Conservation (phyloP, 208 protist genomes). For the Trypanosoma theileri region DNA sequence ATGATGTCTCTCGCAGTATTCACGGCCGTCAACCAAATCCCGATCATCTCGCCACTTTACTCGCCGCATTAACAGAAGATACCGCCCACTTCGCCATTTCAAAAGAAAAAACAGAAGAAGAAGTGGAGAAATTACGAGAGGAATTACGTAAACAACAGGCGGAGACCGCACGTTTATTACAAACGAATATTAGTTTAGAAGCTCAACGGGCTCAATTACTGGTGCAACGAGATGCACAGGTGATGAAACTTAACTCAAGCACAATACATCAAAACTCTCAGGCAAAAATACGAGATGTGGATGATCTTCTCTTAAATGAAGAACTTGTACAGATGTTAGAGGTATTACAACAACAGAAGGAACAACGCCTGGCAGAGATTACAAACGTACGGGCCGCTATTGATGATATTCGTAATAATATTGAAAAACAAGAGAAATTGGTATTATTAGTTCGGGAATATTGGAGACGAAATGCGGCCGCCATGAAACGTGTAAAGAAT, state of each 20-base stretch:
- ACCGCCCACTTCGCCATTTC: conserved; percentile 20
- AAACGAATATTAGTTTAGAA: conserved; percentile 64
- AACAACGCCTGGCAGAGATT: conserved; percentile 33
- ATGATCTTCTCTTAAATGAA: conserved; percentile 29
- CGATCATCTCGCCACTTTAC: conserved; percentile 22
- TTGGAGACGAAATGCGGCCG: conserved; percentile 55
- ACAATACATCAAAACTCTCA: conserved; percentile 1
- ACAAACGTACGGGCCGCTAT: conserved; percentile 20
- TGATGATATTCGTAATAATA: conserved; percentile 7
- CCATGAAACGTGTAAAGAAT: conserved; percentile 28
- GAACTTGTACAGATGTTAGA: conserved; percentile 27
- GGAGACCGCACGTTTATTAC: conserved; percentile 34
- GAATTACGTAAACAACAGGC: conserved; percentile 42
- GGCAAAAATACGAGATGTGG: conserved; percentile 13
- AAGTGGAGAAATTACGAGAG: conserved; percentile 27
- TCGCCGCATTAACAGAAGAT: conserved; percentile 28
- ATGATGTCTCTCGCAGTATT: neutral
- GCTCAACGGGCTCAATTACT: conserved; percentile 35
- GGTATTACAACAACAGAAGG: conserved; percentile 13
- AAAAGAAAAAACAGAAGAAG: conserved; percentile 3
- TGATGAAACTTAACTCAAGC: neutral
- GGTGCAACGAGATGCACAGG: conserved; percentile 30
- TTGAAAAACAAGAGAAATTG: conserved; percentile 18
- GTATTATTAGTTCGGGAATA: conserved; percentile 45
- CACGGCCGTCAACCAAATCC: conserved; percentile 11